Evolutionary conservation across 1,139 yeast species (phyloP).

Genomic region (Candida tunisiensis): DNA sequence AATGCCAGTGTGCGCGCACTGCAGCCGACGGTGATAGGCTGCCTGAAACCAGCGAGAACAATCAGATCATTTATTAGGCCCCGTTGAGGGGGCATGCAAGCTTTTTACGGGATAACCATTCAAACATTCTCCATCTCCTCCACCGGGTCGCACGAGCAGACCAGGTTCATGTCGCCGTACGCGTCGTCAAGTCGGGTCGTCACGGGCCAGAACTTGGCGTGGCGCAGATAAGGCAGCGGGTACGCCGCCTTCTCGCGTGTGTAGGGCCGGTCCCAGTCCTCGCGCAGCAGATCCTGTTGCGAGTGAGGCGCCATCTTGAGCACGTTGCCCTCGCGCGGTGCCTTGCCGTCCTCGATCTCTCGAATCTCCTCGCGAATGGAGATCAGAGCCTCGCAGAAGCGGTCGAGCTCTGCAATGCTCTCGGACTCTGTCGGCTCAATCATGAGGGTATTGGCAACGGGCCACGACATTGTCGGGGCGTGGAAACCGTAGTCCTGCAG

Average conservation of each 20-base stretch:
- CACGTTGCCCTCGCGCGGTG: constrained; percentile 41
- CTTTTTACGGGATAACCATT: no score
- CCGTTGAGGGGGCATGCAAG: no score
- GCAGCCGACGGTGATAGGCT: no score
- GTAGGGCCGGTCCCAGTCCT: constrained; percentile 80
- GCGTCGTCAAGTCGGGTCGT: constrained; percentile 88
- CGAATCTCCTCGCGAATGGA: constrained; percentile 71
- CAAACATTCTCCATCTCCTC: constrained; percentile 4
- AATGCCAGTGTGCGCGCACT: no score
- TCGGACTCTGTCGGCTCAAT: constrained; percentile 97
- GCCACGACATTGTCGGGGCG: constrained; percentile 98
- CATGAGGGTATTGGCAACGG: constrained; percentile 94
- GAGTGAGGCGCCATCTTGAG: constrained; percentile 91
- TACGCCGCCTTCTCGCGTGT: constrained; percentile 88
- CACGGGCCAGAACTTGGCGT: constrained; percentile 86
- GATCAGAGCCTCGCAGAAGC: constrained; percentile 79
- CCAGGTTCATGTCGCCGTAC: constrained; percentile 80
- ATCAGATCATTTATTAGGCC: no score
- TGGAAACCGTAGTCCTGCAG: constrained; percentile 97
- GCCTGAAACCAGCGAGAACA: no score
- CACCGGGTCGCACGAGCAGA: constrained; percentile 61
- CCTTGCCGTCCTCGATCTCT: constrained; percentile 50
- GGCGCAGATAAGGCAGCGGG: constrained; percentile 60
- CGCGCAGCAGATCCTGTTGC: constrained; percentile 51
- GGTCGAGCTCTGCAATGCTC: constrained; percentile 69